Evolutionary conservation across 441 rosid species (phyloP).

Genomic region (Populus hybrid): DNA sequence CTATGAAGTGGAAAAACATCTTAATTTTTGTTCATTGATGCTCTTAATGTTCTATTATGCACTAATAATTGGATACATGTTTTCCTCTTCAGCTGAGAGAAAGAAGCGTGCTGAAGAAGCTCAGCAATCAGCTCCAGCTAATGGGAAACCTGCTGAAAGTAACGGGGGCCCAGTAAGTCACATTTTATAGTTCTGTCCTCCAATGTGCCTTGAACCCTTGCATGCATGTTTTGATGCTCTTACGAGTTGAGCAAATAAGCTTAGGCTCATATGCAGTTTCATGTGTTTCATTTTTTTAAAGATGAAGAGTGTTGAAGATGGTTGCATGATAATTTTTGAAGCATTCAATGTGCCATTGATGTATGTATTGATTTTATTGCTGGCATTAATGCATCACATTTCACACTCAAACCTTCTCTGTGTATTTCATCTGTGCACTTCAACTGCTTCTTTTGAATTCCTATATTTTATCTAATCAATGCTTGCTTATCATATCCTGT

Average conservation of each 20-base stretch:
- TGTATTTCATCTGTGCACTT: not conserved
- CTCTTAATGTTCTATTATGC: not conserved
- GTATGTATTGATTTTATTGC: not conserved
- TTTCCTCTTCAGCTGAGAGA: constrained; percentile 61
- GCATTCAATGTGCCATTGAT: not conserved
- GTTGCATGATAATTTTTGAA: not conserved
- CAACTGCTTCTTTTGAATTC: not conserved
- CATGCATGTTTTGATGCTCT: not conserved
- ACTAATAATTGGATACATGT: constrained; percentile 8
- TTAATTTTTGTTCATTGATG: no score
- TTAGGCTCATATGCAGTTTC: not conserved
- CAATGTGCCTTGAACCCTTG: not conserved
- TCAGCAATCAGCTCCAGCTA: constrained; percentile 49
- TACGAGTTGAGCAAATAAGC: not conserved
- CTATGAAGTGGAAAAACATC: no score
- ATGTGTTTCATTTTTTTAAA: not conserved
- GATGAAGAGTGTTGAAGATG: not conserved
- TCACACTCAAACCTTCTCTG: no score
- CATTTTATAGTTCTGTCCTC: not conserved
- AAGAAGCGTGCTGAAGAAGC: constrained; percentile 70
- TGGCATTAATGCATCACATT: not conserved
- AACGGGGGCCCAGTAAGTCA: constrained; percentile 61
- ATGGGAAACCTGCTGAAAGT: constrained; percentile 49
- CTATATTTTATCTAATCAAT: not conserved
- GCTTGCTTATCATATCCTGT: not conserved